Conservation (phyloP, 2,329 filamentous ascomycete species). For the Arthrocladium fulminans region DNA sequence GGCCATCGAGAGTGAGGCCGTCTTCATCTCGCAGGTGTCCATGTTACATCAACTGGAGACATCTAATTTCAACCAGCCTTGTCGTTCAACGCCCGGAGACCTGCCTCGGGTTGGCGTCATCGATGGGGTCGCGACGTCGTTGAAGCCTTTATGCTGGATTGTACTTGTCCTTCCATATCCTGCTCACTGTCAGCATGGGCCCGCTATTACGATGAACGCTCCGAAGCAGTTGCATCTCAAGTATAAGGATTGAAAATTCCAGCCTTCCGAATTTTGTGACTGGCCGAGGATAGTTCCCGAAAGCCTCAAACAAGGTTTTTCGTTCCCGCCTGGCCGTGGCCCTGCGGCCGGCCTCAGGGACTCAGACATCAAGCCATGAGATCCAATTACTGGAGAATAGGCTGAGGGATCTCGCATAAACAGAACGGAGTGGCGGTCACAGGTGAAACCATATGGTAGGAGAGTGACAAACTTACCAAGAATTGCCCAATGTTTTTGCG, state of each 20-base stretch:
- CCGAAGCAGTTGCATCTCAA: not conserved
- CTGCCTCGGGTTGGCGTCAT: no score
- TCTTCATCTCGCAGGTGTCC: not conserved
- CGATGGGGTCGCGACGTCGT: not conserved
- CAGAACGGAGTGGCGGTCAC: slow-evolving; percentile 6
- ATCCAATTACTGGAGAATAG: not conserved
- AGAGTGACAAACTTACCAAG: slow-evolving; percentile 63
- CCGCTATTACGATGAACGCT: not conserved
- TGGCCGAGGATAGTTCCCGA: slow-evolving; percentile 2
- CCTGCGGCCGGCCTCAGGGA: not conserved
- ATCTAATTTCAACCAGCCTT: not conserved
- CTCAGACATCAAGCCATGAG: not conserved
- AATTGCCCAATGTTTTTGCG: slow-evolving; percentile 84
- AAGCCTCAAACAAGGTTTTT: slow-evolving; percentile 1
- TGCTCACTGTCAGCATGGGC: slow-evolving; percentile 30
- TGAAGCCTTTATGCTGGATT: slow-evolving; percentile 37
- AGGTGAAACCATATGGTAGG: slow-evolving; percentile 9
- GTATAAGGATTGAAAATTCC: not conserved
- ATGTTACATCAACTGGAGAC: not conserved
- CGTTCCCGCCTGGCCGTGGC: not conserved
- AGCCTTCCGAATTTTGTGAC: slow-evolving; percentile 3
- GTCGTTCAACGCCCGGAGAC: not conserved
- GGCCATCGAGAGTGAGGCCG: slow-evolving; percentile 3
- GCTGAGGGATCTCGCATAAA: not conserved
- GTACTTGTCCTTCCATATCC: slow-evolving; percentile 99